A percentile compares a stretch with the other conserved stretches of the same genome.
These are phyloP conservation scores for Aquilaria sinensis DNA, from an alignment of 345 rosid genomes.

Conservation along the genomic window DNA sequence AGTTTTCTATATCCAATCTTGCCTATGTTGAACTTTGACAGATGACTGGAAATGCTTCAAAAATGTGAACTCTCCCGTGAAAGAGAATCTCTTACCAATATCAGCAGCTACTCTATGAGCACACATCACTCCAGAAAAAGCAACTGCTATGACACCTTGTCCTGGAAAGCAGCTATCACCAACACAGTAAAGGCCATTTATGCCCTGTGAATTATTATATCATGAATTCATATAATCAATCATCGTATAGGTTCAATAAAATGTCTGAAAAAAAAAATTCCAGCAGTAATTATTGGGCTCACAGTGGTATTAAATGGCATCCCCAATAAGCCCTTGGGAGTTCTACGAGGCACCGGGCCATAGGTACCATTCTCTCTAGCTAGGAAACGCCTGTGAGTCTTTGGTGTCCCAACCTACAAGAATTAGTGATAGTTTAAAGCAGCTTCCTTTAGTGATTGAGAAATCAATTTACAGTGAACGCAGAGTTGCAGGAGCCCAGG, in stretches of 20 bases:
- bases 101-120: conserved; percentile 98
- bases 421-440: not conserved
- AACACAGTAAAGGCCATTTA: conserved; percentile 81
- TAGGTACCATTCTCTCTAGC: conserved; percentile 88
- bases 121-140: conserved; percentile 95
- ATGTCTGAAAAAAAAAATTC: not conserved
- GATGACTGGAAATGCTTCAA: not conserved
- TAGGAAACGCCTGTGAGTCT: conserved; percentile 79
- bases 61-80: conserved; percentile 1
- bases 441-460: not conserved
- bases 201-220: conserved; percentile 40
- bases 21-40: conserved; percentile 8
- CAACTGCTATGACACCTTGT: conserved; percentile 96
- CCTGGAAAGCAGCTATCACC: conserved; percentile 99
- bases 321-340: conserved; percentile 89
- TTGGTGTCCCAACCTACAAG: conserved; percentile 81
- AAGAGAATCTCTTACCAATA: conserved; percentile 54
- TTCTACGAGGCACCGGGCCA: conserved; percentile 86
- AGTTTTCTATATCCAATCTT: not conserved
- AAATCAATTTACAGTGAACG: conserved; percentile 2
- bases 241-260: not conserved
- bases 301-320: conserved; percentile 97
- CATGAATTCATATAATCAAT: conserved; percentile 10
- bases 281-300: conserved; percentile 16
- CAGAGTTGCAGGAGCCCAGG: not conserved